Base-by-base conservation (phyloP, 1,139 yeast species). In the Waltiozyma solani region DNA sequence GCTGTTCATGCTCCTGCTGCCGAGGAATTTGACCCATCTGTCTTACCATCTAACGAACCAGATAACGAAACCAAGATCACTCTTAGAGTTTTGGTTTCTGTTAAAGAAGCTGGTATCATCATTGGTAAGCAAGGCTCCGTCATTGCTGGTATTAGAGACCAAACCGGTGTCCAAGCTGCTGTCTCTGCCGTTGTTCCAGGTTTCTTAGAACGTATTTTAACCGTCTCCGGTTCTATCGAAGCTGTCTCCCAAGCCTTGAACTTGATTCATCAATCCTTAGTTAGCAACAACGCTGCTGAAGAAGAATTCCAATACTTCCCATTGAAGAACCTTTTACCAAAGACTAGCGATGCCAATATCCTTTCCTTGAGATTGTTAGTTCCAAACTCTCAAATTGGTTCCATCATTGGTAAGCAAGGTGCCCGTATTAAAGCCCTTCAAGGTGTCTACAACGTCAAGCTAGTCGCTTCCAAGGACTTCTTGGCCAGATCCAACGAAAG, bases 101-200 rank as follows among this genome's bases (percentile, higher is more conserved):
- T 93, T 41, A 83, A 82, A 56, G 96, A 87, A 60, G 89, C 95
- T 13, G 96, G 96, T 17, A 83, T 89, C 46, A 76, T 87, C 46
- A 87, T 87, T 53, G 96, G 96, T 35, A 84, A 83, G 52, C 81
- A 77, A 49, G 96, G 96, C 34, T 69, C 73, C 43, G 84, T 82
- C 39, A 87, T 87, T 45, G 84, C 89, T 42, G 73, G 76, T 27
- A 76, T 87, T 39, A 71, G 96, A 48, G 87, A 76, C 36, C 74
- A 73, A 46, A 84, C 93, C 33, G 75, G 75, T 42, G 89, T 91
- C 45, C 84, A 82, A 58, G 95, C 95, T 5, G 96, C 95, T 19
- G 87, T 87, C 37, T 81, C 95, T 23, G 82, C 82, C 52, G 79
- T 85, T 36, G 76, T 79, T 35, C 79, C 79, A 17, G 94, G 95